phyloP scores from a whole-genome alignment of 2,329 filamentous ascomycete genomes.

The Fusarium xylarioides region DNA sequence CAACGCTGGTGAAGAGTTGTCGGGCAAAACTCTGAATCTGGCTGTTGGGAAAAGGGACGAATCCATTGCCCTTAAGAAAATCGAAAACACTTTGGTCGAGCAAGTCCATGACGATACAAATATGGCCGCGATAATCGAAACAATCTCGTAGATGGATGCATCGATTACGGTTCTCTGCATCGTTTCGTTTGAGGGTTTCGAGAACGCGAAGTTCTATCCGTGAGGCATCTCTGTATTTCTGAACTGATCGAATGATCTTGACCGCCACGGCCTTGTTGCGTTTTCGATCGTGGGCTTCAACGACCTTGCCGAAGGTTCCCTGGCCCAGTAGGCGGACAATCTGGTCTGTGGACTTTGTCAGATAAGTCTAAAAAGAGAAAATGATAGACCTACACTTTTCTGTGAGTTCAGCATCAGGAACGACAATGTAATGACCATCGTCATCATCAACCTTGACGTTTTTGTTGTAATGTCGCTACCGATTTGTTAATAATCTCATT shows the following conservation, averaged over 20 bases:
- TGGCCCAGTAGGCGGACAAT: constrained; percentile 92
- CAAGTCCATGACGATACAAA: constrained; percentile 82
- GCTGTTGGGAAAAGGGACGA: constrained; percentile 97
- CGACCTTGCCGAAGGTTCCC: constrained; percentile 98
- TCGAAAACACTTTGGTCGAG: constrained; percentile 98
- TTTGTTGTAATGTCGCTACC: constrained; percentile 55
- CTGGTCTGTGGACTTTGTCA: constrained; percentile 68
- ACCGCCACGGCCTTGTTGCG: constrained; percentile 85
- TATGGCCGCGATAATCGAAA: constrained; percentile 97
- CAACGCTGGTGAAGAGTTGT: constrained; percentile 96
- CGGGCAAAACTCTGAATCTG: constrained; percentile 98
- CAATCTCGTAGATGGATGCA: constrained; percentile 97
- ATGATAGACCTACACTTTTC: constrained; percentile 78
- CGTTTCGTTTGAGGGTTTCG: constrained; percentile 90
- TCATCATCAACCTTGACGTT: constrained; percentile 90
- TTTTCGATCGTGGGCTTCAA: constrained; percentile 85
- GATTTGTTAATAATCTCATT: constrained; percentile 20
- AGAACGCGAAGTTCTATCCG: constrained; percentile 93
- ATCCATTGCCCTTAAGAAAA: constrained; percentile 93
- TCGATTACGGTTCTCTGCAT: constrained; percentile 89
- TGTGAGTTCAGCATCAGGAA: constrained; percentile 85
- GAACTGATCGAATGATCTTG: constrained; percentile 97
- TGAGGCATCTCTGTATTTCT: constrained; percentile 96
- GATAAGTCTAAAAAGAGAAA: not conserved
- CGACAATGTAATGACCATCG: constrained; percentile 96